phyloP scores from a whole-genome alignment of 2,329 filamentous ascomycete species.

The Epicoccum sorghinum region DNA sequence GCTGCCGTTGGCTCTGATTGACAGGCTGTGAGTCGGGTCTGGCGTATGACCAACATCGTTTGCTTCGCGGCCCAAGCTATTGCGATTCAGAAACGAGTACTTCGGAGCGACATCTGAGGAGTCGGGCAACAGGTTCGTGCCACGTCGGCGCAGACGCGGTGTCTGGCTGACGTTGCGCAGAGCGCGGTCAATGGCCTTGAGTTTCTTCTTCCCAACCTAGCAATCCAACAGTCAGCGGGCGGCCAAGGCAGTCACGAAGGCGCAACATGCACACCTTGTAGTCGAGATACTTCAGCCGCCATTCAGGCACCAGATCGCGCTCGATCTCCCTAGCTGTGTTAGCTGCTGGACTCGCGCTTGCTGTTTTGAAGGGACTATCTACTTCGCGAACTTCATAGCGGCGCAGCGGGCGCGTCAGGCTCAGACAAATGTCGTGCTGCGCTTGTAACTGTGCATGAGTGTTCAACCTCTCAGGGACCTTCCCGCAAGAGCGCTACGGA shows the following conservation, averaged over 20 bases:
- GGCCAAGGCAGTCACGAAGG: background rate
- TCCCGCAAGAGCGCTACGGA: background rate
- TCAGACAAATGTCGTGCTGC: background rate
- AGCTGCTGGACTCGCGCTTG: conserved; percentile 4
- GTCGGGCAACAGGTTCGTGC: conserved; percentile 41
- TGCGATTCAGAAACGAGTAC: conserved; percentile 50
- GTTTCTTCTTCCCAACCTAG: conserved; percentile 81
- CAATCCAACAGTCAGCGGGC: conserved; percentile 5
- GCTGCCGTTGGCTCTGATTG: conserved; percentile 17
- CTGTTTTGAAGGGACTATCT: conserved; percentile 26
- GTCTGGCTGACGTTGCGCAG: conserved; percentile 66
- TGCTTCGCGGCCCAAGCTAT: conserved; percentile 27
- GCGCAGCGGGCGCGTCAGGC: conserved; percentile 15
- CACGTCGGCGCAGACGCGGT: conserved; percentile 49
- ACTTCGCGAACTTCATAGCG: conserved; percentile 69
- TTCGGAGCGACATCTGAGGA: conserved; percentile 47
- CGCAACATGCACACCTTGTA: conserved; percentile 70
- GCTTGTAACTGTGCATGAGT: background rate
- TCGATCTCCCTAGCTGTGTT: conserved; percentile 70
- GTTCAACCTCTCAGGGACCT: background rate
- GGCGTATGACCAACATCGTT: conserved; percentile 33
- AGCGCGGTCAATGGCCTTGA: conserved; percentile 81
- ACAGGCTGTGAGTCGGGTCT: conserved; percentile 28
- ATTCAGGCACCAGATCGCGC: conserved; percentile 89
- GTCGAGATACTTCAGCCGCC: conserved; percentile 91